Evolutionary conservation across 305 asterid species (phyloP), one percentile per base, ranked within the genome.

Genomic region (Solanum aculeatissimum): DNA sequence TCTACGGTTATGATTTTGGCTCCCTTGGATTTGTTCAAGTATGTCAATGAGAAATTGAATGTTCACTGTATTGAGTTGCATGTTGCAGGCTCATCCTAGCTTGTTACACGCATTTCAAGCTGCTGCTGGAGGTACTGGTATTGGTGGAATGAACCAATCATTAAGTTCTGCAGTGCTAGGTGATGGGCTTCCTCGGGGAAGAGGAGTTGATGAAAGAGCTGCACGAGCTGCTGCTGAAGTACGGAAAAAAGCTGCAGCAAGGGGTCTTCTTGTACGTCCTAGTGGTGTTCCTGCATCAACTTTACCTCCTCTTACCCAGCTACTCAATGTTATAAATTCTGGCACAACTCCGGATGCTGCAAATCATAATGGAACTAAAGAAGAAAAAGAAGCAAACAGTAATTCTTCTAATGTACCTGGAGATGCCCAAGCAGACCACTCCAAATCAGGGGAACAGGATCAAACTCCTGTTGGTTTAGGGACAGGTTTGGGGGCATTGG

Each of bases 151-250:
- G 58, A 92, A 87, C 84, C 93, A 90, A 88, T 80, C 95, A 25
- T 84, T 92, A 18, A 91, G 88, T 84, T 86, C 91, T 25, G 90
- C 91, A 7, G 83, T 83, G n/a, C 81, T 85, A 9, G 95, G 93
- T 62, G 98, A 92, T 55, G 82, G 87, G 60, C 85, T 90, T 68
- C 94, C 94, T 15, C 91, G 97, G 47, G 97, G 93, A 29, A 89
- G 97, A 79, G 99, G 98, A 55, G 93, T 93, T 16, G 98, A 94
- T 66, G 98, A 95, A 88, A 89, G 98, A 89, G 97, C 94, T 43
- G 98, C 95, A 35, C 90, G 92, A 63, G 98, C 99, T 75, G 90
- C 98, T 68, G 98, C 94, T 3, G 98, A 93, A 83, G 92, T 84
- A 62, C 88, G 97, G 68, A 95, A 94, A 88, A 97, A 95, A 88